Conservation (phyloP, 441 rosid species). For the Populus hybrid region DNA sequence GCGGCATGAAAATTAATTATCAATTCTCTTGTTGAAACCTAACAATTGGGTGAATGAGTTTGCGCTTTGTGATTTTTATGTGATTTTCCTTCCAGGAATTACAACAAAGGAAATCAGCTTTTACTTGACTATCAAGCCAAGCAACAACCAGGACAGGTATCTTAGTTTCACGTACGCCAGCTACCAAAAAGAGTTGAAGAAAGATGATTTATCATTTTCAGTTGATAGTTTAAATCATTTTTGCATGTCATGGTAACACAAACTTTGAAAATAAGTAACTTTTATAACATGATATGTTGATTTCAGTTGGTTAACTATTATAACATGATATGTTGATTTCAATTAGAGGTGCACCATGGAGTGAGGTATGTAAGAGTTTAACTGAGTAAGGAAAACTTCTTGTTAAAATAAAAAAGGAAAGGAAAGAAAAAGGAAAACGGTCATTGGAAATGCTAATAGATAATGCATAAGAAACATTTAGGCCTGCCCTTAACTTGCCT, state of each 20-base stretch:
- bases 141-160: constrained; percentile 24
- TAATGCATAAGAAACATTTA: not conserved
- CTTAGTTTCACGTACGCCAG: not conserved
- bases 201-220: not conserved
- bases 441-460: no score
- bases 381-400: no score
- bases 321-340: not conserved
- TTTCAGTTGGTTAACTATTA: not conserved
- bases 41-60: not conserved
- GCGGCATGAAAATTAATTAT: no score
- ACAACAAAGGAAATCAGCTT: constrained; percentile 18
- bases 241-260: not conserved
- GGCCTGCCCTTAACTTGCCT: constrained; percentile 9
- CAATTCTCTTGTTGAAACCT: no score
- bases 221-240: not conserved
- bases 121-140: constrained; percentile 21
- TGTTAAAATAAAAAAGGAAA: not conserved
- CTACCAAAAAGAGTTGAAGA: not conserved
- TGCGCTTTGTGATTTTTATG: constrained; percentile 2
- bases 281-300: not conserved
- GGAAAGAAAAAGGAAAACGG: no score
- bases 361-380: not conserved
- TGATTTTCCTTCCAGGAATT: constrained; percentile 23
- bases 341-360: not conserved
- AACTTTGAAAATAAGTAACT: not conserved